Base-by-base conservation (phyloP, 1,139 yeast species). In the Meyerozyma carpophila region DNA sequence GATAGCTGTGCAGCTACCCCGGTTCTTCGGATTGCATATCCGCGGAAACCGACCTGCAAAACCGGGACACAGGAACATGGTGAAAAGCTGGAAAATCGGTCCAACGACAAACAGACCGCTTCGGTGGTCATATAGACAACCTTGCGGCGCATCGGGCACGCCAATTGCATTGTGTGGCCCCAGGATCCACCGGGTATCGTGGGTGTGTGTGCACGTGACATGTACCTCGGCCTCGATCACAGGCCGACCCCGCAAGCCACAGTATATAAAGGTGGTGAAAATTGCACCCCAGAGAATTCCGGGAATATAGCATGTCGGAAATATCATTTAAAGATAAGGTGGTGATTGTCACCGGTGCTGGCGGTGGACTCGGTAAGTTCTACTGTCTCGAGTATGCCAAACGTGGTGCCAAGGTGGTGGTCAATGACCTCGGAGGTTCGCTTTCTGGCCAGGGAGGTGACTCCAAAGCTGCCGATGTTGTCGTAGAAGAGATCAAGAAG, bases 261-360 rank as follows among this genome's bases (percentile, higher is more conserved):
- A 4, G 16, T 34, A 34, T 34, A 34, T 18, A 34, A 34, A 14
- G 37, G 25, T n/a, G 37, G 24, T 34, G 37, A 34, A 34, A 34
- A 34, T 34, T 34, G 14, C n/a, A 18, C 16, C 26, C 26, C 3
- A 34, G 10, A 3, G 26, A 34, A 18, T 34, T 34, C 20, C 26
- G 37, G 14, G 16, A 20, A 26, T 10, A 32, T 11, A 44, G 40
- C 36, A 67, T 67, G 74, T 63, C 70, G 40, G 57, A 63, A 57
- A 58, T 70, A 53, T 65, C 72, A 16, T 88, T 82, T 58, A 84
- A 86, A 56, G 89, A 82, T 58, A 82, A 85, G 62, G 97, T 90
- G 42, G 97, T 89, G 31, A 79, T 90, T 50, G 82, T 93, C 63
- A 93, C 98, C 46, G 98, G 98, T 40, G 95, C 97, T 42, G 98